A percentile compares a stretch with the other conserved stretches of the same genome.
Evolutionary conservation across 345 rosid species (phyloP).

Genomic region (Anacardium occidentale): DNA sequence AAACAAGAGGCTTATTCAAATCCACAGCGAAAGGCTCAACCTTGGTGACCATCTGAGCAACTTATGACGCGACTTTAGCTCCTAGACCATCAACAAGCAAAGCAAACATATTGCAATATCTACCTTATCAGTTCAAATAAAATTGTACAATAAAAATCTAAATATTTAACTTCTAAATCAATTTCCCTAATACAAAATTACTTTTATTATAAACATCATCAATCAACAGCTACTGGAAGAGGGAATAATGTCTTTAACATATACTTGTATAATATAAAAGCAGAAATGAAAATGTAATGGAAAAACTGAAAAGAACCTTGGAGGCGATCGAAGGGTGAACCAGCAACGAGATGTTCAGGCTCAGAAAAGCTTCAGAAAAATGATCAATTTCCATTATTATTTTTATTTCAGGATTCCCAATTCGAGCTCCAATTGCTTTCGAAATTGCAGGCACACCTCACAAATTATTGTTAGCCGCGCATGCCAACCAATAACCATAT

Average conservation of each 20-base stretch:
- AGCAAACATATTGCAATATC: background rate
- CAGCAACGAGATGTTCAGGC: background rate
- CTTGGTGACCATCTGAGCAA: conserved; percentile 41
- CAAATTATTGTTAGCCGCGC: background rate
- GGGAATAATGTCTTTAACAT: too few relatives aligned
- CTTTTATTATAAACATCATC: too few relatives aligned
- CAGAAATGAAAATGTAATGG: background rate
- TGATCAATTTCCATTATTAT: too few relatives aligned
- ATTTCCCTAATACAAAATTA: too few relatives aligned
- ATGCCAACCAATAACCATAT: background rate
- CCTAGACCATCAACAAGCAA: conserved; percentile 2
- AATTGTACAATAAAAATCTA: too few relatives aligned
- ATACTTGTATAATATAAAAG: background rate
- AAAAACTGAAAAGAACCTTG: background rate
- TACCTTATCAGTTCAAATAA: too few relatives aligned
- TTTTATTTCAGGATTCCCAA: background rate
- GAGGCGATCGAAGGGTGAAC: background rate
- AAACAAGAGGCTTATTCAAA: conserved; percentile 50
- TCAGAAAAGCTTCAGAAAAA: background rate
- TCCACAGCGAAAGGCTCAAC: conserved; percentile 44
- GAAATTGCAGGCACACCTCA: conserved; percentile 1
- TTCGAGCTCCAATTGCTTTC: background rate
- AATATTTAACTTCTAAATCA: too few relatives aligned
- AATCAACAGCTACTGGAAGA: too few relatives aligned
- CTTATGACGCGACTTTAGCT: background rate